Base-by-base conservation (phyloP, 1,284 basidiomycete genomes). In the Moesziomyces sp. region DNA sequence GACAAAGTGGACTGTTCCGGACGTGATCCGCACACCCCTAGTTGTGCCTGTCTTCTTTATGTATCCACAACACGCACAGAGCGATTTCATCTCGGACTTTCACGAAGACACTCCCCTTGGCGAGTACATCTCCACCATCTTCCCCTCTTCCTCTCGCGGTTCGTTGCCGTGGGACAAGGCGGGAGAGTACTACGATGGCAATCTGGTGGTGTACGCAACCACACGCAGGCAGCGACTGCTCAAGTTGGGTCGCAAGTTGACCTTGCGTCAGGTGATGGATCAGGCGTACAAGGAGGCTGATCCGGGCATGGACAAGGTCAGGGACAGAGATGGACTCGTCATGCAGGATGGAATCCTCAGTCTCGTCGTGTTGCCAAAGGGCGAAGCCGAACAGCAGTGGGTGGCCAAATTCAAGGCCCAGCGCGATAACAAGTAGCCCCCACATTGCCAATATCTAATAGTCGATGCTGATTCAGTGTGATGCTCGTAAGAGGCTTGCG, bases 11-110 rank as follows among this genome's bases (percentile, higher is more conserved):
- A 38, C 24, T 0, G 51, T 77, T 5, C 81, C 81, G 0, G 82
- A 84, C 46, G 60, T 70, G 14, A 76, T 84, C 34, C 74, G 80
- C 82, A 91, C 86, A 81, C 89, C 91, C 0, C 86, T 98, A 52
- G 86, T 96, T 63, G 86, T 97, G 81, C 94, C 96, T 5, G 90
- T 92, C 21, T 92, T 97, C 86, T 91, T 98, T 84, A 88, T 97
- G 65, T 97, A 98, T 84, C 97, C 97, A 2, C 91, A 93, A 84
- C 87, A 95, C 79, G 89, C 90, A 30, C 93, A 90, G 24, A 92
- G 93, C 50, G 95, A 99, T 85, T 88, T 95, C 62, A 92, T 97
- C 76, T 88, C 91, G 14, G 88, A 91, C 58, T 97, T 94, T 85
- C 88, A 91, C 77, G 94, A 97, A 84, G 89, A 92, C 73, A 91